Evolutionary conservation across 768 basidiomycete species (phyloP).

Genomic region (Mrakia frigida): DNA sequence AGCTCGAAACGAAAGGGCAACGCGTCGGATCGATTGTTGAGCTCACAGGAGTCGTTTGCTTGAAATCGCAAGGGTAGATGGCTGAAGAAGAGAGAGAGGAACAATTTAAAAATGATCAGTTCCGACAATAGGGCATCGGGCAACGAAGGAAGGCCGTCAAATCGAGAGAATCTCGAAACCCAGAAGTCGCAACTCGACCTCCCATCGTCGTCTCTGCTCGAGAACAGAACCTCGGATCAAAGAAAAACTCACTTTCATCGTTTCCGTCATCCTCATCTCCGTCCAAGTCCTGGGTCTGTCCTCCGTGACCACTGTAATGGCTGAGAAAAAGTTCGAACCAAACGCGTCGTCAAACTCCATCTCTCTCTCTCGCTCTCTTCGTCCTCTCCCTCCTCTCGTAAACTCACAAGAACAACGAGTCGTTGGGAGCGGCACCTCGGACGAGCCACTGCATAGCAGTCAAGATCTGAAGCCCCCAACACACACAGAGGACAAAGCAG

Average conservation of each 20-base stretch:
- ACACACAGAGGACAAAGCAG: too few relatives aligned
- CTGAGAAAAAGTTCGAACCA: slow-evolving; percentile 60
- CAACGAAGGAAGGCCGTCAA: background rate
- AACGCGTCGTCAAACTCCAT: background rate
- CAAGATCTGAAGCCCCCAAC: too few relatives aligned
- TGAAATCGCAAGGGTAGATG: slow-evolving; percentile 80
- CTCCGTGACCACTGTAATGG: slow-evolving; percentile 96
- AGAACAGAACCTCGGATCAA: background rate
- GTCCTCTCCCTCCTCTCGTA: too few relatives aligned
- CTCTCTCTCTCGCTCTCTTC: too few relatives aligned
- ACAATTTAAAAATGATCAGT: background rate
- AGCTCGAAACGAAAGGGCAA: too few relatives aligned
- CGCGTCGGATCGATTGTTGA: too few relatives aligned
- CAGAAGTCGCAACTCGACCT: background rate
- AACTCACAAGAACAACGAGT: slow-evolving; percentile 41
- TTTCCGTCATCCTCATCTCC: slow-evolving; percentile 66
- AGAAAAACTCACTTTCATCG: slow-evolving; percentile 59
- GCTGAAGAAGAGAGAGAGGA: slow-evolving; percentile 17
- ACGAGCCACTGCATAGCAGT: slow-evolving; percentile 92
- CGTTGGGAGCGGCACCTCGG: slow-evolving; percentile 59
- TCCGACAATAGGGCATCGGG: background rate
- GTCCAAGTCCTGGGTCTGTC: slow-evolving; percentile 68
- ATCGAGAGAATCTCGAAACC: too few relatives aligned
- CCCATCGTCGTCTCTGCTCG: background rate
- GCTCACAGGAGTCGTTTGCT: slow-evolving; percentile 45